Evolutionary conservation across 352 stramenopile species (phyloP), one percentile per base, ranked within the genome.

Genomic region (Globisporangium acanthophoron): DNA sequence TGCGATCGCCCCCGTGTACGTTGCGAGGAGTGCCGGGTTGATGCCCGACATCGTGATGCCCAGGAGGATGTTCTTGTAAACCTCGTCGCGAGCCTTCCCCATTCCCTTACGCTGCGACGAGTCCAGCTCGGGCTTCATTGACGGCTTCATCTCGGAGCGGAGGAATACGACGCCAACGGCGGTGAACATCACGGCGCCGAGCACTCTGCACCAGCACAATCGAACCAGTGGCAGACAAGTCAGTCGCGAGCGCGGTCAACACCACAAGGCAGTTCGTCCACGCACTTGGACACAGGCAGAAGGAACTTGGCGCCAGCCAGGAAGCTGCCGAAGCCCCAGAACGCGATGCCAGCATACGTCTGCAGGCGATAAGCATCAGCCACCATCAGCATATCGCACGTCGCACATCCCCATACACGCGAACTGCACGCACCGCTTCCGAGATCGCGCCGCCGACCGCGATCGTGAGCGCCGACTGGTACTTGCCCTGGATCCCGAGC

Each of bases 261-360:
- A 29, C 13, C 5, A 31, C 13, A 9, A 56, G 12, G 29, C 31
- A 7, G 60, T 29, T 31, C 39, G 13, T 35, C 56, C 4, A 76
- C 81, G 33, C 78, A 96, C 87, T 96, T 94, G 55, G 87, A 94
- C 6, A 92, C 64, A 9, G 87, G 87, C 15, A 96, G 47, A 16
- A 96, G 57, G 59, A 88, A 93, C 58, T 91, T 92, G 39, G 83
- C 77, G 8, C 87, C 85, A 1, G 84, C 85, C 37, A 96, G 65
- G 54, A 96, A 94, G 63, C 85, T 94, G 3, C 87, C 87, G 70
- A 96, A 96, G 21, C 87, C 87, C 87, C 87, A 96, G 50, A 94
- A 96, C 46, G 87, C 87, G 40, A 96, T 88, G 1, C 81, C 85
- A 13, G 87, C 87, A 49, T 96, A 96, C 39, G 85, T 94, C 86